Evolutionary conservation across 257 asterid genomes (phyloP).

Genomic region (Mitragyna speciosa): DNA sequence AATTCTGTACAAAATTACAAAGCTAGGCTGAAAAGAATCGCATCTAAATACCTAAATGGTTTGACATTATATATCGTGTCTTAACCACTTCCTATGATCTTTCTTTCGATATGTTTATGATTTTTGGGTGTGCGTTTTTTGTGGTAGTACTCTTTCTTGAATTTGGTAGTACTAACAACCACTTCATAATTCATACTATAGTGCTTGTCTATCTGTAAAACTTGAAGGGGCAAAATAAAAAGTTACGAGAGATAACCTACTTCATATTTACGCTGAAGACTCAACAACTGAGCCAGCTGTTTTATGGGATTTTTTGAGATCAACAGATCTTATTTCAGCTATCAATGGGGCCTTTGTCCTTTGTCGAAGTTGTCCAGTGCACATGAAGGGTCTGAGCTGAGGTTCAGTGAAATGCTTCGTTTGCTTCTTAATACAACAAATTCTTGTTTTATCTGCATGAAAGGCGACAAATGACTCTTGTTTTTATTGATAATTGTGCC

Average conservation of each 20-base stretch:
- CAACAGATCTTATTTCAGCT: conserved; percentile 18
- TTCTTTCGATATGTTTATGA: background rate
- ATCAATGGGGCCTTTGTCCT: conserved; percentile 21
- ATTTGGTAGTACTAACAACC: conserved; percentile 2
- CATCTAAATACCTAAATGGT: conserved; percentile 3
- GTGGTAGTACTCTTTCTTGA: background rate
- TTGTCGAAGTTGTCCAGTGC: conserved; percentile 22
- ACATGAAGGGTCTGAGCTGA: conserved; percentile 42
- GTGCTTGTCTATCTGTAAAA: background rate
- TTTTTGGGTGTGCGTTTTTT: background rate
- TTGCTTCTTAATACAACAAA: conserved; percentile 22
- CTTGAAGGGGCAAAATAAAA: background rate
- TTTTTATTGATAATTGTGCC: conserved; percentile 37
- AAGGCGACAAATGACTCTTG: conserved; percentile 35
- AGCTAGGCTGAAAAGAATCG: background rate
- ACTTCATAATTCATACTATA: background rate
- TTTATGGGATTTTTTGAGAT: conserved; percentile 17
- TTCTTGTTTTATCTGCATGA: conserved; percentile 29
- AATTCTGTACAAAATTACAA: background rate
- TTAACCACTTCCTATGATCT: conserved; percentile 2
- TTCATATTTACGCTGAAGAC: background rate
- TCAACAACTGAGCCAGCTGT: conserved; percentile 18
- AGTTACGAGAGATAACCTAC: background rate
- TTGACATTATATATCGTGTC: background rate
- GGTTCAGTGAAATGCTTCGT: conserved; percentile 19